Base-by-base conservation (phyloP, 257 asterid genomes). In the Nicotiana tomentosiformis region DNA sequence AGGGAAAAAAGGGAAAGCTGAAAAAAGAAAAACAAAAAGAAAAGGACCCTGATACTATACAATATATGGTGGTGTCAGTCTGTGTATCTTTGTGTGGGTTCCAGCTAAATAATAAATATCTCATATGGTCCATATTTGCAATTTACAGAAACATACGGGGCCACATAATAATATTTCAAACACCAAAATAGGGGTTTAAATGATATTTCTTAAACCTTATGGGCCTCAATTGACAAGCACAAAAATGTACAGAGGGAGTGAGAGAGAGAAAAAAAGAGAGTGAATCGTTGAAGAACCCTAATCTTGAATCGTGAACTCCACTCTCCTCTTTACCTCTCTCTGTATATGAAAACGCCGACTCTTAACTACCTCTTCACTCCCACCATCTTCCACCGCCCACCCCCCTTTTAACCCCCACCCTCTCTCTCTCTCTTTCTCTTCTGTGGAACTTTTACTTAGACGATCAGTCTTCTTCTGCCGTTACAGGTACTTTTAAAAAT, bases 51-150 rank as follows among this genome's bases (percentile, higher is more conserved):
- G 12, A 20, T 51, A 29, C 64, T 51, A 12, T 4, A 49, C 26
- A 12, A 74, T 74, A 5, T 49, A 74, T 74, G 62, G 78, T 23
- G 62, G 62, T 74, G 80, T 49, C 80, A 76, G 80, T 76, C 80
- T 51, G 14, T 26, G 43, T 46, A 53, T 26, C 64, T 51, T 74
- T 39, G 29, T 15, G 80, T 76, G 80, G 64, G 80, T 29, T 51
- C 80, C 80, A 74, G 20, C 14, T 30, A 7, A 7, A 74, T 20
- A n/a, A 8, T n/a, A 70, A 51, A 76, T 76, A 76, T 76, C 80
- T 76, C 37, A 2, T 2, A 15, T 5, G 23, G 2, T 3, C 43
- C 3, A 29, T 8, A 4, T 26, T 49, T 14, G 35, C 26, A 51
- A 76, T 51, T 51, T 8, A 51, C n/a, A 29, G 16, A 51, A 16